phyloP scores from a whole-genome alignment of 1,139 yeast species.

The Suhomyces guaymorum region DNA sequence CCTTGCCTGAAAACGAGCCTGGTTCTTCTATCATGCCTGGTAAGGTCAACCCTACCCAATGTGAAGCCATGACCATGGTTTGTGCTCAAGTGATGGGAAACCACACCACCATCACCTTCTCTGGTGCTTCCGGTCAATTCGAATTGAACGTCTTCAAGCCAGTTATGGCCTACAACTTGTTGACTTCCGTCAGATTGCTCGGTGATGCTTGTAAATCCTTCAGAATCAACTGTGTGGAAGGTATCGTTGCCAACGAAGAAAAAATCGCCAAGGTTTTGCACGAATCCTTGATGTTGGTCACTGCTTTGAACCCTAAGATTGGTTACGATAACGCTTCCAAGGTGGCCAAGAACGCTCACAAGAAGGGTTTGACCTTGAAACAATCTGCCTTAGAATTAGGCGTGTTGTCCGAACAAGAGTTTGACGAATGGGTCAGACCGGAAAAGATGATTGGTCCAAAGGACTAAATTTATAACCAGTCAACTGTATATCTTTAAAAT shows the following conservation, averaged over 20 bases:
- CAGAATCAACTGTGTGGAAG: slow-evolving; percentile 93
- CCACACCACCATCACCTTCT: slow-evolving; percentile 90
- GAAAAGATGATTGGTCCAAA: slow-evolving; percentile 97
- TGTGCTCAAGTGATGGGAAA: slow-evolving; percentile 97
- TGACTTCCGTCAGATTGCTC: slow-evolving; percentile 80
- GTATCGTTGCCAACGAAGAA: slow-evolving; percentile 84
- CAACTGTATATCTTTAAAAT: too few species aligned
- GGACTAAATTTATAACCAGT: too few species aligned
- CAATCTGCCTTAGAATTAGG: slow-evolving; percentile 91
- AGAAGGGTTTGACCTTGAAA: slow-evolving; percentile 94
- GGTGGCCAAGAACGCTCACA: slow-evolving; percentile 98
- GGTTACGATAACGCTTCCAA: slow-evolving; percentile 97
- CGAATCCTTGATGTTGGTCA: slow-evolving; percentile 96
- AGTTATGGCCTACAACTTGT: slow-evolving; percentile 85
- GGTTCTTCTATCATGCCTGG: slow-evolving; percentile 99
- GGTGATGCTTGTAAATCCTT: slow-evolving; percentile 90
- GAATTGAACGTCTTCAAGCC: slow-evolving; percentile 98
- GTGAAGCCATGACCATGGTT: slow-evolving; percentile 98
- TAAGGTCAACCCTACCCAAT: slow-evolving; percentile 98
- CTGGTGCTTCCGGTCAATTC: slow-evolving; percentile 98
- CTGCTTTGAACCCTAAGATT: slow-evolving; percentile 97
- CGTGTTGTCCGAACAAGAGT: slow-evolving; percentile 78
- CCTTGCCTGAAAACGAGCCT: slow-evolving; percentile 97
- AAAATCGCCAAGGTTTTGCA: slow-evolving; percentile 84
- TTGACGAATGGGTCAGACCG: slow-evolving; percentile 96